Evolutionary conservation across 306 rosid genomes (phyloP).

Genomic region (Morella rubra): DNA sequence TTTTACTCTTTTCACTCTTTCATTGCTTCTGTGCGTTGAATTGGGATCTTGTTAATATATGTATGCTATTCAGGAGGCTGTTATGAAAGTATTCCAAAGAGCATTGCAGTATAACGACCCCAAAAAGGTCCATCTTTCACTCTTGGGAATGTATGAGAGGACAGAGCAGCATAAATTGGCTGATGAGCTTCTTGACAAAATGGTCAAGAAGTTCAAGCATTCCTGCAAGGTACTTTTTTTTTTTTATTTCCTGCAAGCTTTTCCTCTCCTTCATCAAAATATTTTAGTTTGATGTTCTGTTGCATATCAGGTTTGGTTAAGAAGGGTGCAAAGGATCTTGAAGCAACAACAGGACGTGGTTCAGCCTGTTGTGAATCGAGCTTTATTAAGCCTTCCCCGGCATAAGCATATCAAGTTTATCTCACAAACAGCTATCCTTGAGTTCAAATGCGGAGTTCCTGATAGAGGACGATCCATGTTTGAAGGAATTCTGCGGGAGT

Average conservation of each 20-base stretch:
- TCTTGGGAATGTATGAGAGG: slow-evolving; percentile 85
- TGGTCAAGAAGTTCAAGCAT: slow-evolving; percentile 84
- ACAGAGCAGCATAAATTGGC: slow-evolving; percentile 70
- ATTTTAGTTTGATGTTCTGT: slow-evolving; percentile 3
- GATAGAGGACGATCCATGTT: slow-evolving; percentile 86
- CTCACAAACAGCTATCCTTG: slow-evolving; percentile 83
- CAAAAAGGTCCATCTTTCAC: slow-evolving; percentile 72
- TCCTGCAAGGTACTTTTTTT: slow-evolving; percentile 76
- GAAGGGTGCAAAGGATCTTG: slow-evolving; percentile 59
- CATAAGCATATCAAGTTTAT: slow-evolving; percentile 75
- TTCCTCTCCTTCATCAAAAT: neutral
- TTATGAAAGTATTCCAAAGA: slow-evolving; percentile 69
- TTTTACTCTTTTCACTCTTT: slow-evolving; percentile 10
- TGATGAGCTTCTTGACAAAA: slow-evolving; percentile 68
- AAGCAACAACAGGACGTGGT: slow-evolving; percentile 59
- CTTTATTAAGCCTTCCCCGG: slow-evolving; percentile 66
- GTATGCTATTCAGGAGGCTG: slow-evolving; percentile 63
- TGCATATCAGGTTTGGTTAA: slow-evolving; percentile 77
- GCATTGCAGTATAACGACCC: slow-evolving; percentile 81
- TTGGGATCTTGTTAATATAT: slow-evolving; percentile 17
- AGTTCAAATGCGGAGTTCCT: slow-evolving; percentile 80
- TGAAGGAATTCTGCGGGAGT: slow-evolving; percentile 75
- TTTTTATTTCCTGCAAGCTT: slow-evolving; percentile 10
- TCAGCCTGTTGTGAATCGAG: slow-evolving; percentile 54
- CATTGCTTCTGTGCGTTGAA: slow-evolving; percentile 1